Base-by-base conservation (phyloP, 2,329 filamentous ascomycete genomes). In the Fusarium sp. region DNA sequence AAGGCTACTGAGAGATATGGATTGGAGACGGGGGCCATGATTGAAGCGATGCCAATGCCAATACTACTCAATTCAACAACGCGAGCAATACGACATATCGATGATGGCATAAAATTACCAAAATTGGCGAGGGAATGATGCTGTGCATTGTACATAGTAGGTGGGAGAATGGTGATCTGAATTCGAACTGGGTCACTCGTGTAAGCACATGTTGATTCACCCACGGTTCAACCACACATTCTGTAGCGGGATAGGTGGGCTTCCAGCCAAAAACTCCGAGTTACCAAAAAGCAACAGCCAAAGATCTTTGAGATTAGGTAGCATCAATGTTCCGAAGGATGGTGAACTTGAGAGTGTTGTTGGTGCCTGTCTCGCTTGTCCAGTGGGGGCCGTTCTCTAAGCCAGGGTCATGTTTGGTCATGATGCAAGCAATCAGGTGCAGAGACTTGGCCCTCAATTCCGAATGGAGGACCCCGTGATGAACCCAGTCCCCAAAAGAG, bases 401-500 rank as follows among this genome's bases (percentile, higher is more conserved):
- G 25, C 13, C 36, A 46, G 46, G 44, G 47, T 39, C 31, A 36
- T 63, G 22, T 31, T 67, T 67, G 38, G 52, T 58, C 38, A 41
- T 44, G 64, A 67, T 62, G 64, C 62, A 47, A 53, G 64, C 36
- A 67, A 68, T 55, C 65, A 68, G 45, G 22, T 55, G 47, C 41
- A 68, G 35, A 50, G 44, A 46, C 38, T 58, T 58, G 61, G 33
- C 45, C 27, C 39, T 54, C 52, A 42, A 39, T 61, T 65, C 70
- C 56, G 57, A 70, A 61, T 54, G 65, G 53, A 66, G 46, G 61
- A 58, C 59, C 41, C 49, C 41, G 41, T 67, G 66, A 68, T 60
- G 49, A 75, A 75, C 62, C 64, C 58, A 60, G 49, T 65, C 60
- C 46, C 69, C 52, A 67, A 64, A 76, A 68, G 56, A 68, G 58